These are phyloP conservation scores for Sutorius eximius DNA, from an alignment of 1,284 basidiomycete species.

Conservation along the genomic window DNA sequence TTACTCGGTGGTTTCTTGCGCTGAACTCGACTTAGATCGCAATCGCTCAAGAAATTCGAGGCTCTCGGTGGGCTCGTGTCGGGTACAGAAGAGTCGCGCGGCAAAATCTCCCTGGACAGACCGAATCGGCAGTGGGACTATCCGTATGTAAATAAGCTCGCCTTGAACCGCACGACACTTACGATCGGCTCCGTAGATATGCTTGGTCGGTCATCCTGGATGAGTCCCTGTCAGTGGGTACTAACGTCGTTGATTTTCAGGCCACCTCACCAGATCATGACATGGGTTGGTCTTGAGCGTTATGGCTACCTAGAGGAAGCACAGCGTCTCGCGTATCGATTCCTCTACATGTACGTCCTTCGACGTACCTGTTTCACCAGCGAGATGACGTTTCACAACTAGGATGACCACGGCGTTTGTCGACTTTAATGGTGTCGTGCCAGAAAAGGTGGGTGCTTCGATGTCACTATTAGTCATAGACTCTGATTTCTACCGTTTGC, in stretches of 20 bases:
- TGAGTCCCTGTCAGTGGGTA: not conserved
- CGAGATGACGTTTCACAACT: conserved; percentile 6
- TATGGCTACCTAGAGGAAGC: conserved; percentile 96
- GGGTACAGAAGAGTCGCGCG: conserved; percentile 95
- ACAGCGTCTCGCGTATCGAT: conserved; percentile 90
- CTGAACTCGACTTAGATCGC: conserved; percentile 49
- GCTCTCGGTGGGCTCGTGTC: conserved; percentile 95
- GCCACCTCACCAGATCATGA: conserved; percentile 97
- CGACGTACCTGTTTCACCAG: not conserved
- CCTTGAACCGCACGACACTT: conserved; percentile 16
- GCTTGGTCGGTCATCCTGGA: conserved; percentile 48
- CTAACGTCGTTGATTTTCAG: conserved; percentile 39
- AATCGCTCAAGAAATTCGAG: conserved; percentile 93
- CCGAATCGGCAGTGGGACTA: conserved; percentile 99
- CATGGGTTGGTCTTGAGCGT: conserved; percentile 95
- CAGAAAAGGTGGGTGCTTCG: conserved; percentile 70
- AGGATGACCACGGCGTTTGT: conserved; percentile 93
- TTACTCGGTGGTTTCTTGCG: conserved; percentile 7
- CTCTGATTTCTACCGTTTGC: conserved; percentile 8
- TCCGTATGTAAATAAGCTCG: conserved; percentile 53
- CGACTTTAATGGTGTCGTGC: conserved; percentile 96
- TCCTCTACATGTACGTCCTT: conserved; percentile 85
- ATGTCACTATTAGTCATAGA: not conserved
- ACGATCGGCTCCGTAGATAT: conserved; percentile 44
- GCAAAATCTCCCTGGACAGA: conserved; percentile 90